These are phyloP conservation scores for Phaeosphaeriaceae sp. DNA, from an alignment of 2,329 filamentous ascomycete species.

Conservation along the genomic window DNA sequence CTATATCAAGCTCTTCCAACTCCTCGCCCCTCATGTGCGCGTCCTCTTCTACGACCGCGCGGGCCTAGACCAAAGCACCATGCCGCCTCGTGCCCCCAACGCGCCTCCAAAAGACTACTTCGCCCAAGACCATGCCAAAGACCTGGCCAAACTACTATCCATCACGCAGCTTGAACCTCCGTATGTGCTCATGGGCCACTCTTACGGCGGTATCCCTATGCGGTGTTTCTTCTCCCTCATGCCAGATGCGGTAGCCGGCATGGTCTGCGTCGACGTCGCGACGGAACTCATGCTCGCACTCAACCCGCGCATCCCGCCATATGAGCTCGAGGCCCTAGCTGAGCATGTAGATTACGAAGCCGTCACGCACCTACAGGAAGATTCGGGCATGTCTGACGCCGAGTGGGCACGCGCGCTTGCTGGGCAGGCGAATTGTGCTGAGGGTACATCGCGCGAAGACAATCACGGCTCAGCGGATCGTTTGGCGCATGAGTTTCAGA, in stretches of 20 bases:
- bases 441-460: conserved; percentile 1
- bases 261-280: conserved; percentile 9
- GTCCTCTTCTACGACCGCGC: conserved; percentile 19
- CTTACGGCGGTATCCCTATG: conserved; percentile 13
- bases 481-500: conserved; percentile 6
- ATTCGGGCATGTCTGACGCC: conserved; percentile 11
- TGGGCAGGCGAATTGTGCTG: neutral
- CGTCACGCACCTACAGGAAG: conserved; percentile 9
- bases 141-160: conserved; percentile 7
- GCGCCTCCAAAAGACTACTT: conserved; percentile 3
- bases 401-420: conserved; percentile 10
- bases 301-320: conserved; percentile 8
- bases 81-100: neutral
- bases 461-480: conserved; percentile 11
- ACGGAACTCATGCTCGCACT: conserved; percentile 17
- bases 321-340: conserved; percentile 2
- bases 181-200: conserved; percentile 12
- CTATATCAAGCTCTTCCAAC: conserved; percentile 9
- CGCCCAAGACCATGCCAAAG: conserved; percentile 8
- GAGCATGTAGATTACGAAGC: conserved; percentile 10
- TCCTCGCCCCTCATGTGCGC: conserved; percentile 8
- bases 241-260: neutral
- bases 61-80: conserved; percentile 13
- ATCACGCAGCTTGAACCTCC: conserved; percentile 9
- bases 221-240: conserved; percentile 10